Evolutionary conservation across 2,329 filamentous ascomycete species (phyloP).

Genomic region (Cadophora sp.): DNA sequence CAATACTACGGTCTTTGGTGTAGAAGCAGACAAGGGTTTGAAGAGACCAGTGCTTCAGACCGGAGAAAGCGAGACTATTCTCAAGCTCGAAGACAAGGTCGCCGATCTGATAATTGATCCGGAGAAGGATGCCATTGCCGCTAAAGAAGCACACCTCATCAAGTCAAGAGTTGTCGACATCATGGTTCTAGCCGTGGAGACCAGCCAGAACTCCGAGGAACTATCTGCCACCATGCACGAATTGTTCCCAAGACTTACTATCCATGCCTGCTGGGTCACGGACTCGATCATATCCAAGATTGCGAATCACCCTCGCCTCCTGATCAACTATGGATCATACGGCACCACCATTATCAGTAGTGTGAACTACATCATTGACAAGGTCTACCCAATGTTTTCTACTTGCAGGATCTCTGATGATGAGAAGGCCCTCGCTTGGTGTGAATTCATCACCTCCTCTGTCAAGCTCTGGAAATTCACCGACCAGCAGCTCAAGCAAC

Average conservation of each 20-base stretch:
- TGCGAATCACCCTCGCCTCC: neutral
- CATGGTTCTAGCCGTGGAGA: neutral
- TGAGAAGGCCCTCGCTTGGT: neutral
- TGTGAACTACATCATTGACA: neutral
- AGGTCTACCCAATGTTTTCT: no score
- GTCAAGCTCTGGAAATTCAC: no score
- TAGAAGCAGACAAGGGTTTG: neutral
- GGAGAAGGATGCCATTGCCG: neutral
- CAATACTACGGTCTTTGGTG: neutral
- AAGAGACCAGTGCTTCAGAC: neutral
- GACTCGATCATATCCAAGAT: neutral
- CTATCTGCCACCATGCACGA: neutral
- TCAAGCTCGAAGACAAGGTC: neutral
- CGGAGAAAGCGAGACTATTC: neutral
- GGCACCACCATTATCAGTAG: neutral
- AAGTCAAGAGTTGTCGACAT: neutral
- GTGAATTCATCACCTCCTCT: no score
- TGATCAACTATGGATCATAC: neutral
- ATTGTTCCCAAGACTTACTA: neutral
- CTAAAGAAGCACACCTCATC: neutral
- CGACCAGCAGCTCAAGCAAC: no score
- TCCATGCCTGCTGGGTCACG: constrained; percentile 1
- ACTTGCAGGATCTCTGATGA: neutral
- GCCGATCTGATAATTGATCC: neutral
- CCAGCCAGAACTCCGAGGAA: neutral